Evolutionary conservation across 768 basidiomycete species (phyloP).

Genomic region (Fistulinella prunicolor): DNA sequence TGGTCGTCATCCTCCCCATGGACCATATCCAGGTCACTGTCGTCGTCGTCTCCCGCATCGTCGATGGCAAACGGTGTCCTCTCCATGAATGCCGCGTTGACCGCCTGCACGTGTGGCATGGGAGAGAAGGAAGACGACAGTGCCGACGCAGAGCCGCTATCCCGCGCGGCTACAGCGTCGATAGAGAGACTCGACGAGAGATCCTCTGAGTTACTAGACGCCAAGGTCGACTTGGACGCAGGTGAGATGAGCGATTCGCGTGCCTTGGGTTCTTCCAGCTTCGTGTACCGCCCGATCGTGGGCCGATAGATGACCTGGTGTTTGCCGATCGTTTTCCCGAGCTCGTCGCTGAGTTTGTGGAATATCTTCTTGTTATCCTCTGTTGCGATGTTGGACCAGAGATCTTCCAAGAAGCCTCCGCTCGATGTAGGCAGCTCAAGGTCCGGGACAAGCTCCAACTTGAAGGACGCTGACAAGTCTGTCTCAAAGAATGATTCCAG

Average conservation of each 20-base stretch:
- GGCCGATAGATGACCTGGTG: slow-evolving; percentile 84
- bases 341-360: slow-evolving; percentile 89
- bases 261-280: slow-evolving; percentile 82
- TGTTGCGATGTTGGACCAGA: slow-evolving; percentile 88
- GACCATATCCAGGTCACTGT: slow-evolving; percentile 52
- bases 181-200: slow-evolving; percentile 54
- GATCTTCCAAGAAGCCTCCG: slow-evolving; percentile 70
- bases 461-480: slow-evolving; percentile 87
- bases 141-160: slow-evolving; percentile 25
- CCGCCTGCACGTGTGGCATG: slow-evolving; percentile 68
- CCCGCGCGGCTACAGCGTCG: slow-evolving; percentile 29
- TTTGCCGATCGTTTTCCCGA: slow-evolving; percentile 91
- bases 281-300: slow-evolving; percentile 82
- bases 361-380: slow-evolving; percentile 93
- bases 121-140: slow-evolving; percentile 42
- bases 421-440: slow-evolving; percentile 58
- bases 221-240: slow-evolving; percentile 52
- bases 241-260: slow-evolving; percentile 83
- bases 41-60: slow-evolving; percentile 70
- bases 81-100: slow-evolving; percentile 83
- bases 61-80: slow-evolving; percentile 97
- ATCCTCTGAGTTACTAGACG: slow-evolving; percentile 35
- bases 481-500: slow-evolving; percentile 96
- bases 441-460: slow-evolving; percentile 67
- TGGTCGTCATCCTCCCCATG: slow-evolving; percentile 65